Evolutionary conservation across 1,284 basidiomycete genomes (phyloP), one percentile per base, ranked within the genome.

Genomic region (Puccinia coronata): DNA sequence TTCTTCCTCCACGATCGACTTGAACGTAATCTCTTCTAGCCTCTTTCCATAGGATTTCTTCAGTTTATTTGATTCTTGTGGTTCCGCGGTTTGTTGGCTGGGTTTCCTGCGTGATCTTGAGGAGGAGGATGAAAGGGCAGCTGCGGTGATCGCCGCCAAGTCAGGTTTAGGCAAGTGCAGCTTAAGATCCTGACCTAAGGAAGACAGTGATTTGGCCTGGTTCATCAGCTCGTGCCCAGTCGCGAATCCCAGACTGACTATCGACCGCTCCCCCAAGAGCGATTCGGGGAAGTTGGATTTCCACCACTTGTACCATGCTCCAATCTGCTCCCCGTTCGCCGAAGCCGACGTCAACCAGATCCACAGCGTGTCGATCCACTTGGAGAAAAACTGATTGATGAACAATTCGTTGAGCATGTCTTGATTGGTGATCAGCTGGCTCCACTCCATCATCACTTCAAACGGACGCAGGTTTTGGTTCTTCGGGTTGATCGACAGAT

Each of bases 311-410:
- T 63, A 72, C 96, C 97, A 98, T 82, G 92, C 90, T 0, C 92
- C 93, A 4, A 99, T 93, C 86, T 99, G 94, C 83, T 92, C 93
- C 83, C 93, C 91, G 86, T 91, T 94, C 84, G 92, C 92, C 39
- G 88, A 89, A 0, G 93, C 92, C 85, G 94, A 92, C 16, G 92
- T 89, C 75, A 99, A 91, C 97, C 96, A 98, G 57, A 93, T 87
- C 84, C 95, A 92, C 51, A 99, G 87, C n/a, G 93, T 91, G 61
- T 94, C 91, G 72, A 99, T 89, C 95, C 95, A 99, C 85, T 96
- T 95, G 1, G 94, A 93, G 89, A 98, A 97, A 88, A 99, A 96
- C 84, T 95, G 94, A 11, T 90, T 89, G 85, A 96, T 93, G 82
- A 98, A 87, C 9, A 98, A 87, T 84, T 94, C 92, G 1, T 91